Base-by-base conservation (phyloP, 2,329 filamentous ascomycete genomes). In the Alternaria sp. region DNA sequence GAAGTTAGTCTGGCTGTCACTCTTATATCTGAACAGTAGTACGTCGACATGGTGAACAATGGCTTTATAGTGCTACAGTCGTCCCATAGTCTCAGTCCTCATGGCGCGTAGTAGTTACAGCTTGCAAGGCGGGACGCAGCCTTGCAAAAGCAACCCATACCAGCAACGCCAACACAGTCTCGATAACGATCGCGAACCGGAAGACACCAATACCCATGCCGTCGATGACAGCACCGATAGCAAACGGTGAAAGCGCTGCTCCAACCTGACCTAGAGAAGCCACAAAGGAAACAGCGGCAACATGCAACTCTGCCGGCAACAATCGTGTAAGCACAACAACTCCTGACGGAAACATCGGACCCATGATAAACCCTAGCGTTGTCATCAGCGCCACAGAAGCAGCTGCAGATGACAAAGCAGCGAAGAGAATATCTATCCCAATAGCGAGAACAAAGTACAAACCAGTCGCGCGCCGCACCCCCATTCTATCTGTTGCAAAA, bases 231-330 rank as follows among this genome's bases (percentile, higher is more conserved):
- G 79, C 77, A 0, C 81, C 81, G n/a, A 83, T 77, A 4, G 69
- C 74, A 55, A 83, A 81, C 0, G 82, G 82, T 1, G 83, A 63
- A 18, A 81, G 48, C 0, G 80, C 81, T 5, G 77, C 81, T 2
- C 82, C 82, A 8, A 82, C 65, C 61, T 83, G 80, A 1, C 82
- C 82, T 2, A 83, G 59, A 3, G 80, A 77, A 2, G 80, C 78
- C 1, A 81, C 81, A 30, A 82, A 81, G 1, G 80, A 80, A 5
- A 84, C 80, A 2, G 79, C 81, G 3, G 68, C 69, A 14, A 84
- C 75, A 38, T 83, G 81, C 3, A 82, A 39, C n/a, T 79, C 72
- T 12, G 61, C 64, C 9, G 80, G 80, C 5, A 83, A 62, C 18
- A 80, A 62, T 2, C 71, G 63, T 1, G 79, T 77, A 20, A 82